These are phyloP conservation scores for Colletotrichum cereale DNA, from an alignment of 2,329 filamentous ascomycete species.

Conservation along the genomic window DNA sequence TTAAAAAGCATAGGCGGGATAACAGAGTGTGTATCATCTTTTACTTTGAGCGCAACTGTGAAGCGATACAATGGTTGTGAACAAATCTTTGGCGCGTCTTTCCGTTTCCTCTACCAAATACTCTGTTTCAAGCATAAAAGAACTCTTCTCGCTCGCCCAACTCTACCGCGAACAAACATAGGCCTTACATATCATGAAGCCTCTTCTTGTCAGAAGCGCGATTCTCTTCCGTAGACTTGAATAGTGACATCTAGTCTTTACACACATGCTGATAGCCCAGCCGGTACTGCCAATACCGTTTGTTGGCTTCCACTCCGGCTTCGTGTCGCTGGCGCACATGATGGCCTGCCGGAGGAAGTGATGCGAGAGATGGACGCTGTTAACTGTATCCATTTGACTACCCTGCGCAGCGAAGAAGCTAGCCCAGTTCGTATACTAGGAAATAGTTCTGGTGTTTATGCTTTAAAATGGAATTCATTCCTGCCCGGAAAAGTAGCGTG, in stretches of 20 bases:
- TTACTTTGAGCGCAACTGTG: no score
- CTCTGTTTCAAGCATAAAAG: no score
- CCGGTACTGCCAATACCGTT: slow-evolving; percentile 15
- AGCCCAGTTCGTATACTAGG: neutral
- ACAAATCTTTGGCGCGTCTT: no score
- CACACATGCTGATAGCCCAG: slow-evolving; percentile 42
- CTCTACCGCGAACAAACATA: neutral
- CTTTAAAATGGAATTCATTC: no score
- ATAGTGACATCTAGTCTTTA: slow-evolving; percentile 48
- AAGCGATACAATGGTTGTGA: no score
- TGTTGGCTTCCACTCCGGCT: slow-evolving; percentile 53
- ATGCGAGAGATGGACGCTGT: slow-evolving; percentile 55
- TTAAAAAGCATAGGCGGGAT: no score
- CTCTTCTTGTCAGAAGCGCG: slow-evolving; percentile 11
- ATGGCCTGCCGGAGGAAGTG: slow-evolving; percentile 61
- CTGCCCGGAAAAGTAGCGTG: no score
- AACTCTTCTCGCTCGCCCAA: no score
- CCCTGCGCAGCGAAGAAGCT: neutral
- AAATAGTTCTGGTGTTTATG: no score
- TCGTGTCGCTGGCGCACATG: slow-evolving; percentile 59
- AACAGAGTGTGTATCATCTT: no score
- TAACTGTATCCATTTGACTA: neutral
- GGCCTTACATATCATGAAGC: neutral
- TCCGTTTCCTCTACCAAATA: no score
- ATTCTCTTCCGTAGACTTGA: slow-evolving; percentile 37